Base-by-base conservation (phyloP, 352 stramenopile species). In the Pythium phragmiticola region DNA sequence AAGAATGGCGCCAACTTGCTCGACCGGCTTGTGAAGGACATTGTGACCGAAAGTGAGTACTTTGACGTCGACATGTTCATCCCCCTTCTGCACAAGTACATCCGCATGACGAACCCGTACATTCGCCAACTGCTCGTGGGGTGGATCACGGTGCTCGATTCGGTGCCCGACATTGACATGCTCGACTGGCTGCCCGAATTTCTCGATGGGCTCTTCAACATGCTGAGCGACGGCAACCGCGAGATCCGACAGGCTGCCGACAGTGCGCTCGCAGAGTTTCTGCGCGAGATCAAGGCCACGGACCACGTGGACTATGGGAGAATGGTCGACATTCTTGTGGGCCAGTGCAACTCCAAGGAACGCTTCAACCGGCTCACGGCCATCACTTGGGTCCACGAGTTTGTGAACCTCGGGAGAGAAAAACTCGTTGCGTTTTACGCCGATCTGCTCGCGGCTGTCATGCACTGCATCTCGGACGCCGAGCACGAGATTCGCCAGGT, bases 41-140 rank as follows among this genome's bases (percentile, higher is more conserved):
- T 99, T 76, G 97, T 99, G 19, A 99, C 97, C 0, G 97, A 99
- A 73, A 98, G 90, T 37, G 89, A 98, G 57, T 96, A 94, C 63
- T 99, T 99, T 79, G 96, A 99, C 59, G 96, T 99, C 21, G 97
- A 99, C 59, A 96, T 98, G 71, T 99, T 99, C 68, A 97, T 99
- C 51, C 97, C 97, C 13, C 70, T 99, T 49, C 84, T 99, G 55
- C 96, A 99, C 75, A 99, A 99, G 75, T 99, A 99, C 77, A 99
- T 99, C 56, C 79, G 94, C 65, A 95, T 98, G 73, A 99, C 95
- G 13, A 99, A 99, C 75, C 97, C 97, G 33, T 99, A 99, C 82
- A 99, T 99, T 74, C 96, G 98, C 12, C 97, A 99, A 68, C 83
- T 99, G 12, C 80, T 99, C 41, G 76, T 98, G 2, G 92, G 96